Evolutionary conservation across 1,284 basidiomycete species (phyloP).

Genomic region (Coriolopsis trogii): DNA sequence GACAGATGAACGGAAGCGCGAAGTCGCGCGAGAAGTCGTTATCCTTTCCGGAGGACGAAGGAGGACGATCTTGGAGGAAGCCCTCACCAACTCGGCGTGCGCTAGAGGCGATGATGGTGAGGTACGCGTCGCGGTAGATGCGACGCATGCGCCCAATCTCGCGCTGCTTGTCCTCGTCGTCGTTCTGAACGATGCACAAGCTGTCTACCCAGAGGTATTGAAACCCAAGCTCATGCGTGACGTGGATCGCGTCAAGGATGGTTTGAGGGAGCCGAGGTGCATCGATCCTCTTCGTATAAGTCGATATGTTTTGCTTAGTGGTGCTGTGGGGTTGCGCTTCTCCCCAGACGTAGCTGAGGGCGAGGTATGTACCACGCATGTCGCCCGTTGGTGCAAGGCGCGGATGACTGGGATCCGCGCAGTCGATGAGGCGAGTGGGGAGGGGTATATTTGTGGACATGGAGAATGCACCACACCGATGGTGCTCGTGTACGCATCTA

Average conservation of each 20-base stretch:
- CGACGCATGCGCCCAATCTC: conserved; percentile 2
- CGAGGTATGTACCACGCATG: background rate
- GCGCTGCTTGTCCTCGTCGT: background rate
- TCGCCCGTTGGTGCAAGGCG: background rate
- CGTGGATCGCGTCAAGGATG: conserved; percentile 1
- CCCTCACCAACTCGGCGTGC: background rate
- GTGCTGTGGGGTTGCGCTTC: conserved; percentile 7
- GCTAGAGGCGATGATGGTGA: conserved; percentile 7
- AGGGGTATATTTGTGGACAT: too few species aligned
- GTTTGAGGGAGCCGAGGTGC: background rate
- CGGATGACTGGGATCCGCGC: too few species aligned
- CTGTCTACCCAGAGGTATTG: conserved; percentile 4
- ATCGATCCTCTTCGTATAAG: background rate
- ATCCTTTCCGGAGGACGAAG: background rate
- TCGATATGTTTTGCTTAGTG: background rate
- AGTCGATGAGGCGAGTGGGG: too few species aligned
- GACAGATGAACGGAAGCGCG: background rate
- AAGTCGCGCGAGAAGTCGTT: background rate
- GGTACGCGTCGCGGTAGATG: background rate
- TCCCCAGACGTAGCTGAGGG: conserved; percentile 22
- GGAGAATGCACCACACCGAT: too few species aligned
- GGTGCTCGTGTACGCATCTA: too few species aligned
- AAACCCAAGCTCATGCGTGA: conserved; percentile 1
- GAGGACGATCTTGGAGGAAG: conserved; percentile 1
- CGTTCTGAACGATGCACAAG: conserved; percentile 8